These are phyloP conservation scores for Ramichloridium luteum DNA, from an alignment of 2,329 filamentous ascomycete genomes.

Conservation along the genomic window DNA sequence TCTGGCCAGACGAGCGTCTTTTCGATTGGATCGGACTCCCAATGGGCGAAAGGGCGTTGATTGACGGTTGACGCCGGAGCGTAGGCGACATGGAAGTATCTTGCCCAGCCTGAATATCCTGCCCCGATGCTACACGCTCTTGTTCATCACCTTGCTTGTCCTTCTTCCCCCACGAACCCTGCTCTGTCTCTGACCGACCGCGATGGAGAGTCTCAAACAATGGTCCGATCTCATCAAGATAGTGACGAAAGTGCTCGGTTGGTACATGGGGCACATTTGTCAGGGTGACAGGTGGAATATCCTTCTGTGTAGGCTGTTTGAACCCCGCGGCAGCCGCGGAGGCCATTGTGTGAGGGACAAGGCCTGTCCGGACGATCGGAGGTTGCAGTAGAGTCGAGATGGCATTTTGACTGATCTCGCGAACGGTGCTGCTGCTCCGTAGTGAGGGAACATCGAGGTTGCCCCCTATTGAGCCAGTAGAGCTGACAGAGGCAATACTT, in stretches of 20 bases:
- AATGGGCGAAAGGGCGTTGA: slow-evolving; percentile 32
- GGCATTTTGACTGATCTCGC: slow-evolving; percentile 77
- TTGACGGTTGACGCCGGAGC: slow-evolving; percentile 12
- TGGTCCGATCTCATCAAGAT: slow-evolving; percentile 72
- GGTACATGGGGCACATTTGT: slow-evolving; percentile 81
- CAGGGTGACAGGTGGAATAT: slow-evolving; percentile 86
- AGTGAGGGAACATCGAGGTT: slow-evolving; percentile 58
- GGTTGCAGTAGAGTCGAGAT: slow-evolving; percentile 90
- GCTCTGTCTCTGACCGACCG: slow-evolving; percentile 63
- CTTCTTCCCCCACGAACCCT: slow-evolving; percentile 35
- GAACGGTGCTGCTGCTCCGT: slow-evolving; percentile 45
- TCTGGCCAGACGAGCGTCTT: slow-evolving; percentile 38
- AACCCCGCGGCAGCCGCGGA: slow-evolving; percentile 50
- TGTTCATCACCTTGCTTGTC: slow-evolving; percentile 32
- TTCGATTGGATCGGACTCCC: slow-evolving; percentile 34
- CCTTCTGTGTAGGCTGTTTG: slow-evolving; percentile 69
- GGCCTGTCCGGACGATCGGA: slow-evolving; percentile 77
- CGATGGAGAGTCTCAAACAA: slow-evolving; percentile 82
- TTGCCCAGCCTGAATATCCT: slow-evolving; percentile 31
- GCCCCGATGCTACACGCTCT: slow-evolving; percentile 38
- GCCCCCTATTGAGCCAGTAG: slow-evolving; percentile 66
- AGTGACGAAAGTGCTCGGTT: slow-evolving; percentile 65
- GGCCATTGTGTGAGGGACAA: slow-evolving; percentile 64
- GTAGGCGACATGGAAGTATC: slow-evolving; percentile 24
- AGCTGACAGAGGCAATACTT: slow-evolving; percentile 52